Evolutionary conservation across 305 asterid genomes (phyloP).

Genomic region (Solanum hybrid): DNA sequence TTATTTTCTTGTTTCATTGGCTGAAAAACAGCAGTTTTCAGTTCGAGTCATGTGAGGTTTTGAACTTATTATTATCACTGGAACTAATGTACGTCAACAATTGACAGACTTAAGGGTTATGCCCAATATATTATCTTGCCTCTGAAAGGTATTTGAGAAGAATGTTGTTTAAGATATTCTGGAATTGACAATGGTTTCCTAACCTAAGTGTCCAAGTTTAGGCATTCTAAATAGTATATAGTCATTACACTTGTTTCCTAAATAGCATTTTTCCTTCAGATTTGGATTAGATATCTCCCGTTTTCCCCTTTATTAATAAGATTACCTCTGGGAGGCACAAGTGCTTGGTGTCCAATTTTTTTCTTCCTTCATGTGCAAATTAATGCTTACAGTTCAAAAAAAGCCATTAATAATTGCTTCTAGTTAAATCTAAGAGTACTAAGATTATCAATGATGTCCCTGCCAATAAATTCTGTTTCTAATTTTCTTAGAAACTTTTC

Average conservation of each 20-base stretch:
- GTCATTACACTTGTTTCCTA: neutral
- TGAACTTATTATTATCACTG: neutral
- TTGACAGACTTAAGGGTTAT: neutral
- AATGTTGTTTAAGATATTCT: neutral
- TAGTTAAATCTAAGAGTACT: neutral
- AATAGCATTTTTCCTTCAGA: neutral
- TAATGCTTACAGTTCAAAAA: neutral
- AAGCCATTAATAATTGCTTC: neutral
- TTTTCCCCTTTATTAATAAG: neutral
- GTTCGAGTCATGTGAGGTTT: neutral
- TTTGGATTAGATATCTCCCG: neutral
- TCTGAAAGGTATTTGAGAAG: neutral
- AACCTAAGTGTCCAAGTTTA: neutral
- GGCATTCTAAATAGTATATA: neutral
- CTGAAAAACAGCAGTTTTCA: neutral
- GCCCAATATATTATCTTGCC: neutral
- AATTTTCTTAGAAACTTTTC: neutral
- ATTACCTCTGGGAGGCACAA: neutral
- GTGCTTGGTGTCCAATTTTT: neutral
- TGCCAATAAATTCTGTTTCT: neutral
- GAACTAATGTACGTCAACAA: neutral
- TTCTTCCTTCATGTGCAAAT: neutral
- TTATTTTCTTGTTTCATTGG: neutral
- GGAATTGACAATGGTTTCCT: neutral
- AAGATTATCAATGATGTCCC: neutral